Percentiles rank a stretch among this genome's conserved stretches.
Evolutionary conservation across 345 rosid species (phyloP).

Genomic region (Brassica incana): DNA sequence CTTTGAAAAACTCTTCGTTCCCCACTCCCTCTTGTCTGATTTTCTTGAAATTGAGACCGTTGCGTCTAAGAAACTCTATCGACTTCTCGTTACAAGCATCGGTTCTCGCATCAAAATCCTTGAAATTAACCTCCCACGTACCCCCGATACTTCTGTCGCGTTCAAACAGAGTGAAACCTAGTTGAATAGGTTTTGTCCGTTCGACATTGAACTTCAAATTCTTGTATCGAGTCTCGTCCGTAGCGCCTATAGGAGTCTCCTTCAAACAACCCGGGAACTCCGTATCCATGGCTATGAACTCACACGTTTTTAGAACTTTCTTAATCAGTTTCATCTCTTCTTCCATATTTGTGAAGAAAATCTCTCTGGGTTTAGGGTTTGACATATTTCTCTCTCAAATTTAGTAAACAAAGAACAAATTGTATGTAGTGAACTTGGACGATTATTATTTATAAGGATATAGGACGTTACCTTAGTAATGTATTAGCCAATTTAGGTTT

Average conservation of each 20-base stretch:
- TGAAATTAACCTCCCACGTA: conserved; percentile 18
- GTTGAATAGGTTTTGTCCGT: conserved; percentile 14
- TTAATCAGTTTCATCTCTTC: not conserved
- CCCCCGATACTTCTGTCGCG: not conserved
- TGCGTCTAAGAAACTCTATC: not conserved
- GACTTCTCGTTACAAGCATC: conserved; percentile 2
- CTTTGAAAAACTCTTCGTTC: not conserved
- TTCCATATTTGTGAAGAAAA: not conserved
- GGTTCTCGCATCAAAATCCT: not conserved
- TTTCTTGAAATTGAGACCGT: conserved; percentile 5
- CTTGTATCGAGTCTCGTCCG: not conserved
- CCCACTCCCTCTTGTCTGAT: conserved; percentile 4
- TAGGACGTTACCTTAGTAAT: no score
- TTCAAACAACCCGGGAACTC: conserved; percentile 20
- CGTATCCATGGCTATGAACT: conserved; percentile 6
- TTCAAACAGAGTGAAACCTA: conserved; percentile 4
- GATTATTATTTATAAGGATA: no score
- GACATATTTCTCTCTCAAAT: no score
- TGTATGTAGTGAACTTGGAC: no score
- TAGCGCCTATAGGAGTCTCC: not conserved
- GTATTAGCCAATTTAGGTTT: no score
- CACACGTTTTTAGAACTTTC: not conserved
- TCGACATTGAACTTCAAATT: conserved; percentile 6
- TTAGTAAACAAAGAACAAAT: no score
- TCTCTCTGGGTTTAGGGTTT: no score